Evolutionary conservation across 495 filamentous ascomycete species (phyloP).

Genomic region (Penicillium coffeae): DNA sequence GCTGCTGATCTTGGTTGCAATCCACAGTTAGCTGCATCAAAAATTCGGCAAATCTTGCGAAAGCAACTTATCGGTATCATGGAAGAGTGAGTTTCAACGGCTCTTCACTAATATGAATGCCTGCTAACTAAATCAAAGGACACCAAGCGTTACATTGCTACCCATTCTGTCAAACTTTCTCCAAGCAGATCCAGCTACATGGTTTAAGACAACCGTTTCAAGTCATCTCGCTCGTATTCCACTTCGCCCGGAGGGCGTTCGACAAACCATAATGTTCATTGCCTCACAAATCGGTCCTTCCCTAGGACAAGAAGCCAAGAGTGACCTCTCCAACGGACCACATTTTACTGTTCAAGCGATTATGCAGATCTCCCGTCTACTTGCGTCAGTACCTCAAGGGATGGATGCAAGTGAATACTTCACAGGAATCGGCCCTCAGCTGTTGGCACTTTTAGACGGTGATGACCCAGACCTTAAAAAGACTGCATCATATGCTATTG

Average conservation of each 20-base stretch:
- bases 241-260: slow-evolving; percentile 60
- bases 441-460: slow-evolving; percentile 64
- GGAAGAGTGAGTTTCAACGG: slow-evolving; percentile 35
- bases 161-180: slow-evolving; percentile 46
- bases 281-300: slow-evolving; percentile 53
- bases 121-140: slow-evolving; percentile 27
- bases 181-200: slow-evolving; percentile 39
- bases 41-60: slow-evolving; percentile 21
- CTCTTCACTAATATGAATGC: not conserved
- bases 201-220: slow-evolving; percentile 50
- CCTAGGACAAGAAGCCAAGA: slow-evolving; percentile 34
- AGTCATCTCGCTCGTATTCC: slow-evolving; percentile 57
- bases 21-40: slow-evolving; percentile 17
- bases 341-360: slow-evolving; percentile 71
- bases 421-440: slow-evolving; percentile 58
- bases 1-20: slow-evolving; percentile 40
- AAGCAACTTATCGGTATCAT: slow-evolving; percentile 34
- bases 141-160: slow-evolving; percentile 39
- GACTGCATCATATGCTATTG: slow-evolving; percentile 68
- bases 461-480: slow-evolving; percentile 59
- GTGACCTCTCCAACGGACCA: slow-evolving; percentile 45
- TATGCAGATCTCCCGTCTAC: slow-evolving; percentile 58
- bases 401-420: slow-evolving; percentile 60
- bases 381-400: slow-evolving; percentile 59
- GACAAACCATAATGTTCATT: slow-evolving; percentile 68